A percentile compares a stretch with the other conserved stretches of the same genome.
Conservation (phyloP, 352 stramenopile species). For the Peronospora farinosa region DNA sequence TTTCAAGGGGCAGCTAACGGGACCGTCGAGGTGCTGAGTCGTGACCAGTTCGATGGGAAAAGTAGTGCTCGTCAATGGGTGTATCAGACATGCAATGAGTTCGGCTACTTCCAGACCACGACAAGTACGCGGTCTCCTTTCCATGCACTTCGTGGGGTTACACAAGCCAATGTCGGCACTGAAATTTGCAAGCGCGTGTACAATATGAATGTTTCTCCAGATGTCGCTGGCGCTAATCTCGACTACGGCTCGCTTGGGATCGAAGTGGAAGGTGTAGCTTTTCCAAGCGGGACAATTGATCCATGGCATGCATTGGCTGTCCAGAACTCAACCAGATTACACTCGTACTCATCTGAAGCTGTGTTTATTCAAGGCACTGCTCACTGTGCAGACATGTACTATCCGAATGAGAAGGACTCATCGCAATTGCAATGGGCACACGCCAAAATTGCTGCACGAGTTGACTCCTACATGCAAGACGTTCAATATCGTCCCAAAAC, state of each 20-base stretch:
- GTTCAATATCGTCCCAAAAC: conserved; percentile 1
- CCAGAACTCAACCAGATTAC: conserved; percentile 56
- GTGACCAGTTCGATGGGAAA: conserved; percentile 60
- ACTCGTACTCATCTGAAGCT: conserved; percentile 43
- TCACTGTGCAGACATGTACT: conserved; percentile 82
- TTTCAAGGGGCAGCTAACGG: conserved; percentile 62
- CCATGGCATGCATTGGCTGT: conserved; percentile 81
- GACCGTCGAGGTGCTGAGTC: conserved; percentile 56
- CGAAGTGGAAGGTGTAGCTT: conserved; percentile 75
- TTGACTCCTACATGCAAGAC: conserved; percentile 39
- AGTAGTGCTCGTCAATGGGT: conserved; percentile 75
- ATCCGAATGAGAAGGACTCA: conserved; percentile 49
- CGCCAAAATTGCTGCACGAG: conserved; percentile 46
- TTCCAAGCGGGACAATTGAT: conserved; percentile 77
- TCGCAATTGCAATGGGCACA: conserved; percentile 59
- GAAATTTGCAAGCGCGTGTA: conserved; percentile 84
- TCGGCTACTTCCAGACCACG: conserved; percentile 83
- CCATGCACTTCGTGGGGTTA: conserved; percentile 58
- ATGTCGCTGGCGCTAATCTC: conserved; percentile 58
- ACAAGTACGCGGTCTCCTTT: conserved; percentile 56
- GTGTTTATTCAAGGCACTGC: conserved; percentile 80
- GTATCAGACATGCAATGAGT: conserved; percentile 88
- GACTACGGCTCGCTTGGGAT: conserved; percentile 74
- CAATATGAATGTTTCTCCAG: conserved; percentile 50
- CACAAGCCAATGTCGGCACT: conserved; percentile 54